These are phyloP conservation scores for Sicyos baderoa DNA, from an alignment of 306 rosid genomes.

Conservation along the genomic window DNA sequence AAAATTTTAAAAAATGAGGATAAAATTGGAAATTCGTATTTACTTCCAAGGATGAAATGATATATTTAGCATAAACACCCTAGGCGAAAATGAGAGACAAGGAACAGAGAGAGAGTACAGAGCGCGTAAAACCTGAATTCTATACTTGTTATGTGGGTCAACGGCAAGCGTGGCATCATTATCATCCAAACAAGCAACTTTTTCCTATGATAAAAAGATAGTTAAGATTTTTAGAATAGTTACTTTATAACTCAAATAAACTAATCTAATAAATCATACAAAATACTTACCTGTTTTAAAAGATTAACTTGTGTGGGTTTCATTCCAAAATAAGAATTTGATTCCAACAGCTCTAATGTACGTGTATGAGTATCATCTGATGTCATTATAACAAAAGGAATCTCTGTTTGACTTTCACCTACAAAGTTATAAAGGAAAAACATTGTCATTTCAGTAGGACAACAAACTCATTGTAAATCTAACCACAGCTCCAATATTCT, in stretches of 20 bases:
- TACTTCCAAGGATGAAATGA: background rate
- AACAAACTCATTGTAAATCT: background rate
- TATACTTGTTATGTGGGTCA: slow-evolving; percentile 65
- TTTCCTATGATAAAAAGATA: slow-evolving; percentile 57
- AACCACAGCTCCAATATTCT: background rate
- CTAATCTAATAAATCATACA: slow-evolving; percentile 11
- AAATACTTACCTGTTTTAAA: slow-evolving; percentile 69
- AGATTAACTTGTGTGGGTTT: slow-evolving; percentile 79
- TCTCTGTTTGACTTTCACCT: slow-evolving; percentile 46
- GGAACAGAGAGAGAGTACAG: background rate
- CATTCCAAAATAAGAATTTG: slow-evolving; percentile 91
- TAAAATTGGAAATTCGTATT: background rate
- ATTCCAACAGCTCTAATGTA: slow-evolving; percentile 55
- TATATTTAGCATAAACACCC: background rate
- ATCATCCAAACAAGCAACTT: slow-evolving; percentile 90
- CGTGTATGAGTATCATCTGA: slow-evolving; percentile 91
- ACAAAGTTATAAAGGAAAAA: slow-evolving; percentile 25
- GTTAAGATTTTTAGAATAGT: background rate
- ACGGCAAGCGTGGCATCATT: slow-evolving; percentile 94
- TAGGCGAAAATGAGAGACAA: background rate
- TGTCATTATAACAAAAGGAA: slow-evolving; percentile 87
- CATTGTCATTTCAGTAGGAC: slow-evolving; percentile 1
- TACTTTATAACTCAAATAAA: slow-evolving; percentile 4
- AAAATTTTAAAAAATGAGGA: background rate
- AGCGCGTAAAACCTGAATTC: slow-evolving; percentile 76